Conservation (phyloP, 345 rosid species). For the Euphorbia tirucalli region DNA sequence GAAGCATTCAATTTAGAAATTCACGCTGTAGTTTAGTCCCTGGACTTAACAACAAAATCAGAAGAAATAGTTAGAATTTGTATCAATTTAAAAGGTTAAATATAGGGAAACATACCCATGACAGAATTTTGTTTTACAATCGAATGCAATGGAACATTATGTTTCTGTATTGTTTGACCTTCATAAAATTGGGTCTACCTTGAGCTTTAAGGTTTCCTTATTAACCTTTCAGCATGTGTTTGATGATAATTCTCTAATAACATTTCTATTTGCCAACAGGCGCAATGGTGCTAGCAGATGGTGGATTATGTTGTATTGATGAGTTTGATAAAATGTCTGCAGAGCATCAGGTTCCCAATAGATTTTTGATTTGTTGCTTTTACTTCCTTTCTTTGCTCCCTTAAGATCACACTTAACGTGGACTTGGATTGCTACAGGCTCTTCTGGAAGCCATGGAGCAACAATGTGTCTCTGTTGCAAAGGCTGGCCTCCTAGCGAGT, state of each 20-base stretch:
- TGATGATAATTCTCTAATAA: slow-evolving; percentile 10
- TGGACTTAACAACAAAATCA: not conserved
- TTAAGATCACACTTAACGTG: slow-evolving; percentile 22
- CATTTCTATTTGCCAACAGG: slow-evolving; percentile 45
- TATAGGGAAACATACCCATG: not conserved
- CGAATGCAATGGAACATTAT: not conserved
- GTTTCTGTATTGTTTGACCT: not conserved
- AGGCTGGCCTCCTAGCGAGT: slow-evolving; percentile 98
- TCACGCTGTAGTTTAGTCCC: not conserved
- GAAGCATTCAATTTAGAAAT: not conserved
- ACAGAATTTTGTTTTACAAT: not conserved
- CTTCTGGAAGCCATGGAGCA: slow-evolving; percentile 99
- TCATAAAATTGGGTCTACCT: not conserved
- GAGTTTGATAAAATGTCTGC: slow-evolving; percentile 98
- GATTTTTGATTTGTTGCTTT: slow-evolving; percentile 12
- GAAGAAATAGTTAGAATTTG: not conserved
- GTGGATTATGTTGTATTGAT: slow-evolving; percentile 94
- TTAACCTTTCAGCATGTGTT: not conserved
- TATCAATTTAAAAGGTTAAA: not conserved
- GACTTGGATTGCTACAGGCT: slow-evolving; percentile 49
- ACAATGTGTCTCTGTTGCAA: slow-evolving; percentile 96
- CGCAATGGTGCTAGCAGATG: slow-evolving; percentile 98
- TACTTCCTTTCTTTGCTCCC: slow-evolving; percentile 20
- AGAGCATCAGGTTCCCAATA: slow-evolving; percentile 77
- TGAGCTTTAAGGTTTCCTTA: slow-evolving; percentile 1